Base-by-base conservation (phyloP, 2,329 filamentous ascomycete genomes). In the Fonsecaea pedrosoi region DNA sequence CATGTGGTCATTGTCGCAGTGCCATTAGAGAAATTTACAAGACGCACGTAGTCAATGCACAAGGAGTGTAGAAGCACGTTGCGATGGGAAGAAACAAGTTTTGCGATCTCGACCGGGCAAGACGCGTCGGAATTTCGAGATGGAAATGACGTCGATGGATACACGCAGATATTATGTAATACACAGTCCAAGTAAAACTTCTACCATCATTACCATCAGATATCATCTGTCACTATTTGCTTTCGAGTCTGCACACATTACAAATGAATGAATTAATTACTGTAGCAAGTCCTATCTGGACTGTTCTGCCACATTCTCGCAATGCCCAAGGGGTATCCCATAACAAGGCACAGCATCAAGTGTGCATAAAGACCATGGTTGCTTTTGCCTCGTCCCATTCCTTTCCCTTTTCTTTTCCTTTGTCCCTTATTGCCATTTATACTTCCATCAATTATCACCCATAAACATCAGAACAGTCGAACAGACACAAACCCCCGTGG, bases 101-200 rank as follows among this genome's bases (percentile, higher is more conserved):
- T 5, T 18, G 10, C 21, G 21, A 25, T 4, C 1, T 25, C 45
- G 3, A 10, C 18, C 10, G 25, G 45, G 53, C 21, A 40, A 60
- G 57, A 60, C 57, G 57, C 57, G 57, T 60, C 30, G 40, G n/a
- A 37, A 50, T 30, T 21, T 50, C 9, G 45, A 25, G 18, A 30
- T 25, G 9, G n/a, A 60, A 34, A 60, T 60, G 57, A 60, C 57
- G 57, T 60, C 57, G 45, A 18, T 25, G 13, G n/a, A 8, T n/a
- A 9, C 15, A 45, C 15, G 40, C 40, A 18, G 15, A 8, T n/a
- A 18, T 13, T 32, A 25, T 25, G 2, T 25, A 25, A 1, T 25
- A 25, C 25, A 25, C 25, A 25, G 2, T 25, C 25, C 25, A 25
- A 25, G 25, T 25, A 2, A 25, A 2, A 25, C 30, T 32, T 6